Evolutionary conservation across 768 basidiomycete species (phyloP).

Genomic region (Mycena galericulata): DNA sequence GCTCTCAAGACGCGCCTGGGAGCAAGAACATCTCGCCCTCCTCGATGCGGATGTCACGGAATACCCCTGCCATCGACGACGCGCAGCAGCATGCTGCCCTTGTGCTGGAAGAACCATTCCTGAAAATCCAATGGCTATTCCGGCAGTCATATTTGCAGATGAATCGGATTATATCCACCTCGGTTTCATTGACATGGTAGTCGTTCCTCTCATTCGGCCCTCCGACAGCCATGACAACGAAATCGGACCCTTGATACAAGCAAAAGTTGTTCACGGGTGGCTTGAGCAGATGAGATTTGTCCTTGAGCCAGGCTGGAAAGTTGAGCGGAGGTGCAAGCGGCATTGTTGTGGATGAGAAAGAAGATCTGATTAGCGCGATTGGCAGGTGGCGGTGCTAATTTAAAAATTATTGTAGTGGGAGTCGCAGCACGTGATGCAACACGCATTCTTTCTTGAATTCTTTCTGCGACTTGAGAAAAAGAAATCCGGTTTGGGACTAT

Average conservation of each 20-base stretch:
- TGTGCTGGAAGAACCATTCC: slow-evolving; percentile 99
- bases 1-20: slow-evolving; percentile 64
- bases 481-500: too few relatives aligned
- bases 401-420: neutral
- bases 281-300: slow-evolving; percentile 83
- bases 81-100: slow-evolving; percentile 91
- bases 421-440: neutral
- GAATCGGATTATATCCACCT: slow-evolving; percentile 58
- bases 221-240: slow-evolving; percentile 95
- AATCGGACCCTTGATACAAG: slow-evolving; percentile 85
- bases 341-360: slow-evolving; percentile 56
- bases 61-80: slow-evolving; percentile 84
- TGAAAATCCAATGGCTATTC: slow-evolving; percentile 41
- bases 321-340: slow-evolving; percentile 87
- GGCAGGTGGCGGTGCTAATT: slow-evolving; percentile 24
- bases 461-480: too few relatives aligned
- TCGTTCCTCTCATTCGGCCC: slow-evolving; percentile 96
- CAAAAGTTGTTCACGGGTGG: slow-evolving; percentile 96
- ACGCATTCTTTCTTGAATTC: neutral
- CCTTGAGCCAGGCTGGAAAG: slow-evolving; percentile 87
- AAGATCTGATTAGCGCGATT: neutral
- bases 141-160: neutral
- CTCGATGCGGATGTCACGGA: slow-evolving; percentile 88
- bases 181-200: slow-evolving; percentile 96
- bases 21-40: slow-evolving; percentile 98